Percentiles rank a stretch among this genome's conserved stretches.
These are phyloP conservation scores for Trametes pubescens DNA, from an alignment of 1,284 basidiomycete genomes.

Conservation along the genomic window DNA sequence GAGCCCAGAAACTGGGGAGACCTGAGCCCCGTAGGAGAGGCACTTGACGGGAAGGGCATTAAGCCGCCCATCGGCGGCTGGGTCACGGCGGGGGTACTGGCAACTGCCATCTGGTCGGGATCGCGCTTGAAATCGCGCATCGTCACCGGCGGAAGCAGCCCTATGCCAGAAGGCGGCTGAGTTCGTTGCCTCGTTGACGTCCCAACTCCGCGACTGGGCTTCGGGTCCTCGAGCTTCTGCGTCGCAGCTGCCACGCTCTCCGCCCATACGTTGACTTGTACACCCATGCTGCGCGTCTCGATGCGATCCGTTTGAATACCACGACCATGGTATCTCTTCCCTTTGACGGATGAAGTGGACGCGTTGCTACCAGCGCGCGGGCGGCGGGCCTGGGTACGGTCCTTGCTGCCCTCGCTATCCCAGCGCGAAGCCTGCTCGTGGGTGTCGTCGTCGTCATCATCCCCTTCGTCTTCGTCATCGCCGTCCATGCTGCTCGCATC, in stretches of 20 bases:
- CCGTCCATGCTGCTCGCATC: slow-evolving; percentile 81
- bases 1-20: slow-evolving; percentile 44
- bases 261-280: slow-evolving; percentile 55
- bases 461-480: slow-evolving; percentile 85
- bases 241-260: slow-evolving; percentile 26
- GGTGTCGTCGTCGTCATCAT: slow-evolving; percentile 60
- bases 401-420: slow-evolving; percentile 37
- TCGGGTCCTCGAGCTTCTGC: slow-evolving; percentile 26
- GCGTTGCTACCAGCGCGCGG: slow-evolving; percentile 44
- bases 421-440: slow-evolving; percentile 43
- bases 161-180: slow-evolving; percentile 20
- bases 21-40: slow-evolving; percentile 43
- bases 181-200: slow-evolving; percentile 29
- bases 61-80: slow-evolving; percentile 27
- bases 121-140: slow-evolving; percentile 37
- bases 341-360: slow-evolving; percentile 45
- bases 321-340: slow-evolving; percentile 62
- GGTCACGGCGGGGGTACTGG: slow-evolving; percentile 27
- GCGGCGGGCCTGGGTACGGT: slow-evolving; percentile 43
- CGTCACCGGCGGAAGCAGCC: slow-evolving; percentile 39
- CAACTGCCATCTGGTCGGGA: slow-evolving; percentile 38
- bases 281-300: slow-evolving; percentile 57
- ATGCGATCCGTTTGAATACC: slow-evolving; percentile 68
- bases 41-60: slow-evolving; percentile 42
- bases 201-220: slow-evolving; percentile 21